Evolutionary conservation across 345 rosid genomes (phyloP), one percentile per base, ranked within the genome.

Genomic region (Corymbia maculata): DNA sequence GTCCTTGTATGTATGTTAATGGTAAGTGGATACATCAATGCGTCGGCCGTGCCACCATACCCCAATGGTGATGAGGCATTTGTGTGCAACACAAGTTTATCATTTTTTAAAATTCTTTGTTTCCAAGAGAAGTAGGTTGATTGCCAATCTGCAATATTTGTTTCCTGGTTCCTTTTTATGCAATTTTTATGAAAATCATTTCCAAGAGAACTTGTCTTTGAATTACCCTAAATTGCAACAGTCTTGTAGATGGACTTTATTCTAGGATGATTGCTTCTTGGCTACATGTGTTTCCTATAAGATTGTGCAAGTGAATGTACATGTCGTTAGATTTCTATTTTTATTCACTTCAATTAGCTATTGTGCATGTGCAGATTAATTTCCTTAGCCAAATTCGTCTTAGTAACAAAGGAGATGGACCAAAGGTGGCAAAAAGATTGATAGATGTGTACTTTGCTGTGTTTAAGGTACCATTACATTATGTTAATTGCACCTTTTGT

Each of bases 401-500:
- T 59, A 90, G 94, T 91, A 94, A 94, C 86, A 96, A 92, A 93
- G 99, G 99, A 90, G 97, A 97, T 85, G 99, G 97, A 88, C 98
- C 97, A 8, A 94, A 94, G 91, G 96, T 93, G 90, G 99, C 99
- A 89, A 98, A 95, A 91, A 97, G 94, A 64, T 92, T 98, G 89
- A 93, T 97, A 89, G 98, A 98, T 94, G 96, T 97, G 9, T 98
- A 98, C 90, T 98, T 98, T 92, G 99, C 98, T 26, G 90, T 97
- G 53, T 98, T 98, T 89, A 98, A 96, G 98, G 98, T 98, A 94
- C 86, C 36, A 80, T 45, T 88, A 75, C 84, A 42, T 79, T 68
- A 44, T 50, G 52, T 87, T 85, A 13, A 10, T 57, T 22, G 80
- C 26, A 13, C 30, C 19, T 79, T 82, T 80, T 44, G 79, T 87